phyloP scores from a whole-genome alignment of 2,329 filamentous ascomycete genomes.

The Alternaria viburni region DNA sequence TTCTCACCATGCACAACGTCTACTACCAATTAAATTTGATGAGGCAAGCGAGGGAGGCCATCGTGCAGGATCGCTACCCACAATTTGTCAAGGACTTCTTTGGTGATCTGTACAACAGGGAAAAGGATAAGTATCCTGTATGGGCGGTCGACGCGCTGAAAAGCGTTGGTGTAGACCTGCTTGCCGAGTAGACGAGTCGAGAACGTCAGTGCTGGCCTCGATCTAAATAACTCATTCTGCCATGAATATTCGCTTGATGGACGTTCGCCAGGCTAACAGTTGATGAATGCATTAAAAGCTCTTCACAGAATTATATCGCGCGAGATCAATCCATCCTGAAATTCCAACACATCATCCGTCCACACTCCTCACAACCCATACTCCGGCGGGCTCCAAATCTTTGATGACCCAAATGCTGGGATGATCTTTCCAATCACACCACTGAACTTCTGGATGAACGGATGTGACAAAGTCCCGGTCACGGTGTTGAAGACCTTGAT shows the following conservation, averaged over 20 bases:
- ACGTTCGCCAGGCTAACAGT: background rate
- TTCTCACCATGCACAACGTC: slow-evolving; percentile 93
- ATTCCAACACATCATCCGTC: background rate
- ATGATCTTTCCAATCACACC: slow-evolving; percentile 15
- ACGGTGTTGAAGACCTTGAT: slow-evolving; percentile 24
- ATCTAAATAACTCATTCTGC: background rate
- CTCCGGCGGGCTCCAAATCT: slow-evolving; percentile 18
- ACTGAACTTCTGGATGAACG: slow-evolving; percentile 14
- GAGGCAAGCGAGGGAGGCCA: slow-evolving; percentile 74
- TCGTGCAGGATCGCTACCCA: slow-evolving; percentile 82
- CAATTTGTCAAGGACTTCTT: slow-evolving; percentile 82
- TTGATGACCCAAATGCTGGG: slow-evolving; percentile 23
- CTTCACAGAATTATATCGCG: background rate
- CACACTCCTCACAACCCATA: slow-evolving; percentile 24
- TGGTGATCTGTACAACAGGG: slow-evolving; percentile 66
- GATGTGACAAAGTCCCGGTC: slow-evolving; percentile 22
- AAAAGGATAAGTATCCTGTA: slow-evolving; percentile 71
- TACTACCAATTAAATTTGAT: slow-evolving; percentile 90
- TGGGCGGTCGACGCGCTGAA: slow-evolving; percentile 85
- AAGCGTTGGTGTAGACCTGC: slow-evolving; percentile 71
- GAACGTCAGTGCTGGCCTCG: no score
- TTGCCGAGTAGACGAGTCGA: slow-evolving; percentile 19
- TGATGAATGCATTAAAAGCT: background rate
- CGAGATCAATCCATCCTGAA: background rate
- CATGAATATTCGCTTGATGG: no score